phyloP scores from a whole-genome alignment of 2,329 filamentous ascomycete genomes.

The Emergomyces africanus region DNA sequence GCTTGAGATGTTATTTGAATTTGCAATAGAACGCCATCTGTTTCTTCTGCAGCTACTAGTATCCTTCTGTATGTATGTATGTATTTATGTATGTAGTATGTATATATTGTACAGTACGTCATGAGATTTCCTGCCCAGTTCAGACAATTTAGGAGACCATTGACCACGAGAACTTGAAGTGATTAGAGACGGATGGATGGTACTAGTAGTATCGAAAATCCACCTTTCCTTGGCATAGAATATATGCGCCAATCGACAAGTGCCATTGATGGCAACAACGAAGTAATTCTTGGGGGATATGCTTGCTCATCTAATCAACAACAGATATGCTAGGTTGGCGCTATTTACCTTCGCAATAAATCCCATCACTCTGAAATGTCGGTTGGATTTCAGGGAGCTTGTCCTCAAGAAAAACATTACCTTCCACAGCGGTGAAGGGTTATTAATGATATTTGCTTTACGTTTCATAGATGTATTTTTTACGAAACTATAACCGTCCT shows the following conservation, averaged over 20 bases:
- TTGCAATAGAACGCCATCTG: neutral
- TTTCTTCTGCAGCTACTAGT: too few species aligned
- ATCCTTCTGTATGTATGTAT: too few species aligned
- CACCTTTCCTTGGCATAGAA: too few species aligned
- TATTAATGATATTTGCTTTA: neutral
- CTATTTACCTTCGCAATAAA: slow-evolving; percentile 62
- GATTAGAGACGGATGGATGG: too few species aligned
- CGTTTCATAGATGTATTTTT: neutral
- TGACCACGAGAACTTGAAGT: too few species aligned
- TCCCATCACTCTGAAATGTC: slow-evolving; percentile 47
- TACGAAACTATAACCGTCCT: neutral
- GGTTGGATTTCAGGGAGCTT: slow-evolving; percentile 11
- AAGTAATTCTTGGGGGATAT: slow-evolving; percentile 58
- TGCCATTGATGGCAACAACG: slow-evolving; percentile 73
- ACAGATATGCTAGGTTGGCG: slow-evolving; percentile 46
- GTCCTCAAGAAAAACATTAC: neutral
- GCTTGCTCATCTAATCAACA: slow-evolving; percentile 37
- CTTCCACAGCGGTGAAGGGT: too few species aligned
- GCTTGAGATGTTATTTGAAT: neutral
- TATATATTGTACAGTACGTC: too few species aligned
- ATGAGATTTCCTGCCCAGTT: too few species aligned
- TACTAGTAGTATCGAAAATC: too few species aligned
- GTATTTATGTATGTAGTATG: too few species aligned
- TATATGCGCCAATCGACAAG: too few species aligned
- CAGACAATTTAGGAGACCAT: too few species aligned